Evolutionary conservation across 148 eudicot species (phyloP).

Genomic region (Bassia scoparia): DNA sequence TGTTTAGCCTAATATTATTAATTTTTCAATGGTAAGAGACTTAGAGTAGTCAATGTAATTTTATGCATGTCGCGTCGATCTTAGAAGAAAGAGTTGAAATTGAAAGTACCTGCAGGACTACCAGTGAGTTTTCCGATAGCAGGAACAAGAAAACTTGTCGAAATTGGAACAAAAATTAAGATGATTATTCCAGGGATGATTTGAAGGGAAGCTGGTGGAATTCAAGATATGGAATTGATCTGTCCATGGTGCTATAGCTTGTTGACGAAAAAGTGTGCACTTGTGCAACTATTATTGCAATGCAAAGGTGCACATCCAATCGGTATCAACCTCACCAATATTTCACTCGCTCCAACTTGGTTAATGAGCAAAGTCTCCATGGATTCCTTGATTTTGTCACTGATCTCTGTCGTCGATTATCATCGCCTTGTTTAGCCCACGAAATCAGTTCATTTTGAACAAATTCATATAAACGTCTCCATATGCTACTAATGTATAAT

Average conservation of each 20-base stretch:
- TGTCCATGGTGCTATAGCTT: slow-evolving; percentile 56
- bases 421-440: slow-evolving; percentile 63
- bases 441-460: background rate
- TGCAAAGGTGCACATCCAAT: slow-evolving; percentile 59
- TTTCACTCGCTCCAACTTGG: slow-evolving; percentile 67
- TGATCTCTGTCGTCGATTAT: slow-evolving; percentile 47
- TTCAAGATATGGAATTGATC: slow-evolving; percentile 32
- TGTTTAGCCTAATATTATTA: slow-evolving; percentile 42
- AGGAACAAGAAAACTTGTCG: slow-evolving; percentile 48
- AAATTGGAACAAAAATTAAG: slow-evolving; percentile 41
- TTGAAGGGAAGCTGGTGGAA: slow-evolving; percentile 60
- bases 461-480: too few relatives aligned
- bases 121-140: slow-evolving; percentile 30
- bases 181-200: slow-evolving; percentile 48
- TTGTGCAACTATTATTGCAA: slow-evolving; percentile 52
- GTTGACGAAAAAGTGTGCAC: slow-evolving; percentile 72
- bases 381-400: slow-evolving; percentile 37
- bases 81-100: background rate
- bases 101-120: slow-evolving; percentile 25
- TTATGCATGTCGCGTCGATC: too few relatives aligned
- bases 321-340: slow-evolving; percentile 47
- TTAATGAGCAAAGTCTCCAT: slow-evolving; percentile 61
- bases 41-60: too few relatives aligned
- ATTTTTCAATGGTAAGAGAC: too few relatives aligned
- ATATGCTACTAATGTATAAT: too few relatives aligned